phyloP scores from a whole-genome alignment of 352 stramenopile genomes.

The Labyrinthula sp. region DNA sequence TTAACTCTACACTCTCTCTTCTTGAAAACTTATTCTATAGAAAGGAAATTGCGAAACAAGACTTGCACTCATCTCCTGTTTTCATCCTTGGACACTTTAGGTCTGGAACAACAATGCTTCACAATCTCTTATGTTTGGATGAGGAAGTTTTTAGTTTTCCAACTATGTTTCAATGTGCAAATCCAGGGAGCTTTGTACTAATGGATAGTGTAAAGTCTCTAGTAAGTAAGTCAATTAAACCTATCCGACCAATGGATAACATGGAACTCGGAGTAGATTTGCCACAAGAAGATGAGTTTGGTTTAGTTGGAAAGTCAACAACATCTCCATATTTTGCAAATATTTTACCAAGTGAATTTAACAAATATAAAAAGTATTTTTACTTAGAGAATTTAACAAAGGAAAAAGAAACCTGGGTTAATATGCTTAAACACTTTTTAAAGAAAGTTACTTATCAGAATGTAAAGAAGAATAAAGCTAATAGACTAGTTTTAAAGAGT shows the following conservation, averaged over 20 bases:
- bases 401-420: conserved; percentile 25
- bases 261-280: conserved; percentile 37
- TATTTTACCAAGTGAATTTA: conserved; percentile 34
- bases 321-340: conserved; percentile 37
- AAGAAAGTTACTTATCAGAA: conserved; percentile 14
- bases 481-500: conserved; percentile 29
- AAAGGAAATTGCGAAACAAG: neutral
- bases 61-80: conserved; percentile 29
- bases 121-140: conserved; percentile 38
- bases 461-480: neutral
- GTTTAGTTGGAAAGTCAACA: conserved; percentile 30
- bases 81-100: conserved; percentile 33
- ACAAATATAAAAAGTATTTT: conserved; percentile 29
- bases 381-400: conserved; percentile 28
- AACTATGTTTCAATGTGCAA: conserved; percentile 40
- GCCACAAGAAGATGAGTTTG: conserved; percentile 41
- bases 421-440: conserved; percentile 25
- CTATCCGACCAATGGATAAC: conserved; percentile 43
- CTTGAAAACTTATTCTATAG: conserved; percentile 30
- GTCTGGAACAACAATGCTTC: conserved; percentile 39
- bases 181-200: conserved; percentile 37
- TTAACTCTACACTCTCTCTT: conserved; percentile 5
- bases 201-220: conserved; percentile 38
- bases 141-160: conserved; percentile 35
- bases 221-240: conserved; percentile 33